phyloP scores from a whole-genome alignment of 2,329 filamentous ascomycete species.

The Tolypocladium amazonense region DNA sequence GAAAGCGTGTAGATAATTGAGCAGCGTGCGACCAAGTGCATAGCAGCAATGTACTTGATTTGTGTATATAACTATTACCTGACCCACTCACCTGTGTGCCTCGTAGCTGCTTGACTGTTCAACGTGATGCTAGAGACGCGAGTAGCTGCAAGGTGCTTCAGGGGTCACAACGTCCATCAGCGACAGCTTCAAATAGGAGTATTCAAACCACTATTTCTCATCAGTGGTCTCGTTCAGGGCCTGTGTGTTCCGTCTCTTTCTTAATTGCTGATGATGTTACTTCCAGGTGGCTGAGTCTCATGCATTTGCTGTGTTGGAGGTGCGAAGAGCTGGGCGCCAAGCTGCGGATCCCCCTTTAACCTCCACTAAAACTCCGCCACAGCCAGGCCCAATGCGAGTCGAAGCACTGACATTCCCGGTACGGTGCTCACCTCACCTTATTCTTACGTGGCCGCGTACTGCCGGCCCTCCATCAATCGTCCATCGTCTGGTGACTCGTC shows the following conservation, averaged over 20 bases:
- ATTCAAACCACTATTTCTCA: too few relatives aligned
- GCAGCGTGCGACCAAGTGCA: neutral
- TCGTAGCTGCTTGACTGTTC: neutral
- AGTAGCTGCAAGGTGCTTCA: neutral
- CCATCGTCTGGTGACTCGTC: neutral
- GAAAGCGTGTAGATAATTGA: neutral
- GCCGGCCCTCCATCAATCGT: neutral
- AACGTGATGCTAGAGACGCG: neutral
- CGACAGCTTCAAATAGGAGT: neutral
- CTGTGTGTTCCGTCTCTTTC: too few relatives aligned
- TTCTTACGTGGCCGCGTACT: neutral
- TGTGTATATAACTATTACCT: constrained; percentile 1
- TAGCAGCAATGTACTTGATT: constrained; percentile 3
- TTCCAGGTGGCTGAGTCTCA: neutral
- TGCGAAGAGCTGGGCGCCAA: neutral
- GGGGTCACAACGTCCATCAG: neutral
- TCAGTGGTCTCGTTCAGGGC: too few relatives aligned
- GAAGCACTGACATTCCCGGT: neutral
- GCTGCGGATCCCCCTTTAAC: neutral
- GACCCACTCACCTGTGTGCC: too few relatives aligned
- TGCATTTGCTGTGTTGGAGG: too few relatives aligned
- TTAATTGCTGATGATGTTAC: neutral
- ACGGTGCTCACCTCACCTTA: neutral
- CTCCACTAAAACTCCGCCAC: neutral
- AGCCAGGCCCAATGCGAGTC: too few relatives aligned